Evolutionary conservation across 2,329 filamentous ascomycete species (phyloP).

Genomic region (Chrysosporium queenslandicum): DNA sequence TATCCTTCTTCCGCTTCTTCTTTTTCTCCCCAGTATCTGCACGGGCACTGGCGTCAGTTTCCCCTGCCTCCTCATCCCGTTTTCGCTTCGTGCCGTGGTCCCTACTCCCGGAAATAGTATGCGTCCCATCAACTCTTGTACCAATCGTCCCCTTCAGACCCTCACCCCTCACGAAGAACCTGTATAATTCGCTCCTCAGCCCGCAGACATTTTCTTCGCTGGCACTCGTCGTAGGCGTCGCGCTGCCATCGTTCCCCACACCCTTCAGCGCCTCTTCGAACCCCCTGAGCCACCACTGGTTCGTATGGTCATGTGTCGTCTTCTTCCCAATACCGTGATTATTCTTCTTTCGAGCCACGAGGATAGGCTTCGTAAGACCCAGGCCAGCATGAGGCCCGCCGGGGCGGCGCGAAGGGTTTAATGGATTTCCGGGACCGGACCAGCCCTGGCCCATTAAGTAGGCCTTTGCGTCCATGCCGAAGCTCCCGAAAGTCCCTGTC

Average conservation of each 20-base stretch:
- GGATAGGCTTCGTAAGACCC: constrained; percentile 72
- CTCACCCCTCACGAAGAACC: constrained; percentile 75
- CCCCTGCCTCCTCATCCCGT: constrained; percentile 22
- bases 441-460: constrained; percentile 81
- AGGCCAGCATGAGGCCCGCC: constrained; percentile 49
- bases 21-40: constrained; percentile 20
- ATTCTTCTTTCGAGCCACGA: constrained; percentile 73
- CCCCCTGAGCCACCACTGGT: constrained; percentile 96
- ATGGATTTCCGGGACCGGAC: constrained; percentile 77
- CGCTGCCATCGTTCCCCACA: constrained; percentile 54
- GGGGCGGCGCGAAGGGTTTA: constrained; percentile 54
- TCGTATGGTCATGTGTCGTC: constrained; percentile 50
- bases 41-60: not conserved
- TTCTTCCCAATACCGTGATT: constrained; percentile 73
- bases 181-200: constrained; percentile 54
- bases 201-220: constrained; percentile 34
- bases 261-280: constrained; percentile 85
- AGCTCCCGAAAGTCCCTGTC: not conserved
- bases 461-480: constrained; percentile 67
- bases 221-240: constrained; percentile 47
- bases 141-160: constrained; percentile 58
- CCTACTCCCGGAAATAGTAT: not conserved
- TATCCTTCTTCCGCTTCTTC: constrained; percentile 21
- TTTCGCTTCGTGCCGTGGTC: constrained; percentile 29
- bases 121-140: constrained; percentile 9